These are phyloP conservation scores for Cicer judaicum DNA, from an alignment of 306 rosid genomes.

Conservation along the genomic window DNA sequence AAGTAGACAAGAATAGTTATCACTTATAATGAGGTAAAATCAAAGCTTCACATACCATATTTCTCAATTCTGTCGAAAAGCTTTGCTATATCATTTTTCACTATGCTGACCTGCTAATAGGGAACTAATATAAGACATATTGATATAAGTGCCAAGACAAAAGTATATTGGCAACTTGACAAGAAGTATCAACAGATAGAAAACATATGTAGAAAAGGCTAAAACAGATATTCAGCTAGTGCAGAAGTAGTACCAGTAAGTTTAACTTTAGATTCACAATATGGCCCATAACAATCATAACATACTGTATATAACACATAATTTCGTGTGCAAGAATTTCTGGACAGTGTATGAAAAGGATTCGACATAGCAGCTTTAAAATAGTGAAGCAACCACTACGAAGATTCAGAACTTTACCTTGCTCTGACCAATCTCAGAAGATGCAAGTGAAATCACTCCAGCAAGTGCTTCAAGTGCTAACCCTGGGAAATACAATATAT, in stretches of 20 bases:
- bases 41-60: conserved; percentile 73
- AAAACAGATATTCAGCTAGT: conserved; percentile 26
- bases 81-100: conserved; percentile 82
- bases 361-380: conserved; percentile 17
- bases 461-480: conserved; percentile 96
- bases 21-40: conserved; percentile 35
- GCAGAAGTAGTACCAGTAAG: conserved; percentile 11
- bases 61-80: conserved; percentile 95
- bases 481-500: conserved; percentile 51
- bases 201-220: background rate
- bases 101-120: conserved; percentile 67
- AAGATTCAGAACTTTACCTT: conserved; percentile 61
- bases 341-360: conserved; percentile 17
- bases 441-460: conserved; percentile 82
- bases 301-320: conserved; percentile 9
- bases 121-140: conserved; percentile 46
- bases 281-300: background rate
- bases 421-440: conserved; percentile 80
- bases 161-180: background rate
- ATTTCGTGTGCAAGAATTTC: conserved; percentile 13
- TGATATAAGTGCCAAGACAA: conserved; percentile 13
- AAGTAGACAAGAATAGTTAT: conserved; percentile 1
- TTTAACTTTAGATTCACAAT: conserved; percentile 13
- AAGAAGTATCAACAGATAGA: conserved; percentile 31
- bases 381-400: conserved; percentile 21